Conservation (phyloP, 345 rosid genomes). For the Erucastrum elatum region DNA sequence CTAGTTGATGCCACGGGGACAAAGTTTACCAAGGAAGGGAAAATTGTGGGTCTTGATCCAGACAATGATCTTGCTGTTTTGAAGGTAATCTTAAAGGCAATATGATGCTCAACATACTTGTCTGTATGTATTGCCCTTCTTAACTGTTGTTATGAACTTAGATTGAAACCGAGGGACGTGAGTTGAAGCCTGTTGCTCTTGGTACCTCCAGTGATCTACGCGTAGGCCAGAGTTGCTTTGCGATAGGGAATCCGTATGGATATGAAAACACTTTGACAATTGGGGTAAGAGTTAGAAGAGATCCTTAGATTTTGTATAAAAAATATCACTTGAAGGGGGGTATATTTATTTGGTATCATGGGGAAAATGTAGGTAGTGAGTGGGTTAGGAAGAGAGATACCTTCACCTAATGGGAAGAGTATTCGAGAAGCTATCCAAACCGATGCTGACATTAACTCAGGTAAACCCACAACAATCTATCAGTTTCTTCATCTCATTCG, state of each 20-base stretch:
- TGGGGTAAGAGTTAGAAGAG: constrained; percentile 57
- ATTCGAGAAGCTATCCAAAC: constrained; percentile 86
- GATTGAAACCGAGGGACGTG: constrained; percentile 70
- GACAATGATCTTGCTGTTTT: constrained; percentile 82
- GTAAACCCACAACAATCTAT: too few species aligned
- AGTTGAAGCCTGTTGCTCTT: constrained; percentile 65
- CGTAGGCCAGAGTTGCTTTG: constrained; percentile 84
- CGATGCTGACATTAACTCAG: constrained; percentile 84
- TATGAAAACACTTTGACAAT: constrained; percentile 88
- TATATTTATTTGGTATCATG: neutral
- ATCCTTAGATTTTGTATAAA: too few species aligned
- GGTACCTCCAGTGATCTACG: constrained; percentile 72
- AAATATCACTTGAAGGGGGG: neutral
- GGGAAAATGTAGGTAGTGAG: constrained; percentile 66
- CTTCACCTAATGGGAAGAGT: constrained; percentile 80
- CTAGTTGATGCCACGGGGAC: constrained; percentile 67
- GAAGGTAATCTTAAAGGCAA: constrained; percentile 47
- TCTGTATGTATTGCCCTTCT: neutral
- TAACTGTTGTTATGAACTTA: constrained; percentile 13
- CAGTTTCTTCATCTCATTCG: too few species aligned
- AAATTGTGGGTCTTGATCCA: constrained; percentile 72
- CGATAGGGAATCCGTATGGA: constrained; percentile 90
- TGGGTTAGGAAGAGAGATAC: constrained; percentile 86
- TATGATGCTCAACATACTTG: neutral
- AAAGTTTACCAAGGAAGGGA: constrained; percentile 63